These are phyloP conservation scores for Salix arbutifolia DNA, from an alignment of 345 rosid genomes.

Conservation along the genomic window DNA sequence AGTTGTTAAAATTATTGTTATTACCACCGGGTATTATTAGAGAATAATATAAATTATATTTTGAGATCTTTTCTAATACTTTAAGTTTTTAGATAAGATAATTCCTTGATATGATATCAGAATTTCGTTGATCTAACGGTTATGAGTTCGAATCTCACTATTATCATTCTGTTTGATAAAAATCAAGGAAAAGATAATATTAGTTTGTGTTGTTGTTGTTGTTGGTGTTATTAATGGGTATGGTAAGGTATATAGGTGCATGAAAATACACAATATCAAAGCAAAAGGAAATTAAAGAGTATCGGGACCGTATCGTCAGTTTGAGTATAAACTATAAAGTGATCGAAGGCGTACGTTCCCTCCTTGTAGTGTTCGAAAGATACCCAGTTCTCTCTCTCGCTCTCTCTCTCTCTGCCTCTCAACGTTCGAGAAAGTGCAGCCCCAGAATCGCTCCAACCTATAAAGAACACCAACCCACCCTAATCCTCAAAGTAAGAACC, in stretches of 20 bases:
- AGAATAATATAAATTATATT: no score
- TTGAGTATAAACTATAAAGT: constrained; percentile 41
- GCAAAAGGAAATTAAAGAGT: constrained; percentile 9
- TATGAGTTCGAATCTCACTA: no score
- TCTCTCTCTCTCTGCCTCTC: constrained; percentile 30
- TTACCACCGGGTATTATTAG: no score
- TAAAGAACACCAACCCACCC: constrained; percentile 36
- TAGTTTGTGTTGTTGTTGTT: no score
- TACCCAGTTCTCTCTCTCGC: neutral
- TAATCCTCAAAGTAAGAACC: constrained; percentile 1
- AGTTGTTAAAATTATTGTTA: no score
- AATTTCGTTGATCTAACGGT: no score
- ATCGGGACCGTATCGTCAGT: constrained; percentile 28
- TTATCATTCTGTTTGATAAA: no score
- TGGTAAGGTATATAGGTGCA: constrained; percentile 15
- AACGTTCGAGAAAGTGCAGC: constrained; percentile 43
- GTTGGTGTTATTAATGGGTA: no score
- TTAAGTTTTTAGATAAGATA: no score
- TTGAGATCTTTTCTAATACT: no score
- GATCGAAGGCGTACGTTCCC: constrained; percentile 12
- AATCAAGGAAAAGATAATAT: no score
- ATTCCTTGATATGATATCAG: no score
- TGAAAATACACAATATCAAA: constrained; percentile 45
- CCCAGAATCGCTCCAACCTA: constrained; percentile 44
- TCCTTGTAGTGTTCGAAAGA: constrained; percentile 37